These are phyloP conservation scores for Austroboletus novae-zelandiae DNA, from an alignment of 1,284 basidiomycete genomes.

Conservation along the genomic window DNA sequence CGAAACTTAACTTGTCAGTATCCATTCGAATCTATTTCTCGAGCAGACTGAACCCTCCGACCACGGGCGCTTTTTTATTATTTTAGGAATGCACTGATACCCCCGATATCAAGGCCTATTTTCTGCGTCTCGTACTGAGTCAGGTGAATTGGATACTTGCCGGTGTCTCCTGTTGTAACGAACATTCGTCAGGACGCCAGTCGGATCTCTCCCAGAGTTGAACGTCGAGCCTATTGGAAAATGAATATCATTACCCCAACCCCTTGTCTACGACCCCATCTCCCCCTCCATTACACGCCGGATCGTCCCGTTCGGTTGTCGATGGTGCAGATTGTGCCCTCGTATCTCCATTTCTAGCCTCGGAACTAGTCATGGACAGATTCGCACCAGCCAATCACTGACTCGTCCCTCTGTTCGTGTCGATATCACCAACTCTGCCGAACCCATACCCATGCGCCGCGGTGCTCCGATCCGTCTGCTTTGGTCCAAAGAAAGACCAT, in stretches of 20 bases:
- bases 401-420: background rate
- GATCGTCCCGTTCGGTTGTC: background rate
- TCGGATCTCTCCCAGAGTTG: slow-evolving; percentile 1
- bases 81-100: background rate
- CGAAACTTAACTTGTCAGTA: background rate
- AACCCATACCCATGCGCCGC: background rate
- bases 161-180: background rate
- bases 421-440: background rate
- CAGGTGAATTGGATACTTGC: background rate
- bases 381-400: slow-evolving; percentile 1
- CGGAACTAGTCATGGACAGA: background rate
- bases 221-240: background rate
- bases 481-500: background rate
- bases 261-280: background rate
- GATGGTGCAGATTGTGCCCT: background rate
- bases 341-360: slow-evolving; percentile 1
- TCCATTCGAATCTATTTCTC: background rate
- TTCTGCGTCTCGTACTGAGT: background rate
- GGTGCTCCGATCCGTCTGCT: background rate
- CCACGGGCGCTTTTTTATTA: background rate
- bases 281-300: background rate
- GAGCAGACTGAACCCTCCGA: no score
- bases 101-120: no score
- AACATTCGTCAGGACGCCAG: background rate
- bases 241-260: background rate